phyloP scores from a whole-genome alignment of 345 rosid species.

The Heritiera littoralis region DNA sequence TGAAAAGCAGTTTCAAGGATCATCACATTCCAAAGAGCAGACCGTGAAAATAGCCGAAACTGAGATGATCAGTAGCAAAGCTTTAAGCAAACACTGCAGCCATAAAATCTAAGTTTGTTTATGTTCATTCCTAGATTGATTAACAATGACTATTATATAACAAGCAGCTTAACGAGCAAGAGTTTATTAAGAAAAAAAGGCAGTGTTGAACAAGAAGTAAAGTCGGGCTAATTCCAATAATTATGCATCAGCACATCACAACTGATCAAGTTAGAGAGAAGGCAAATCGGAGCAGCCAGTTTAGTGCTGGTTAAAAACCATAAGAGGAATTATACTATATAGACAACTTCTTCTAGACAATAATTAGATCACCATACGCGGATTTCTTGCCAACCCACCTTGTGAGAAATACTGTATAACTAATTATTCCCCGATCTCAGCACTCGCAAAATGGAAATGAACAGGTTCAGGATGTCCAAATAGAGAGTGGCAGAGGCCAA shows the following conservation, averaged over 20 bases:
- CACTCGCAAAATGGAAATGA: constrained; percentile 82
- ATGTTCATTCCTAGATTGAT: neutral
- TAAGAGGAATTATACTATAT: neutral
- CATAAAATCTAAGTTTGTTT: neutral
- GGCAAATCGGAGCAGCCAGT: neutral
- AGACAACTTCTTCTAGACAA: neutral
- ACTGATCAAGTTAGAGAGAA: neutral
- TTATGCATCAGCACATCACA: neutral
- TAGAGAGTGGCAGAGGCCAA: constrained; percentile 87
- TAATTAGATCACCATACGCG: neutral
- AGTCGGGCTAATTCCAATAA: neutral
- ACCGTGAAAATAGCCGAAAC: too few relatives aligned
- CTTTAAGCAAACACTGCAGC: too few relatives aligned
- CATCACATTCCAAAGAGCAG: too few relatives aligned
- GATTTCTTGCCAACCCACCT: neutral
- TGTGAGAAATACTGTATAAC: constrained; percentile 10
- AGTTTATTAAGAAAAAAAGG: neutral
- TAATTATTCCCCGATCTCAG: constrained; percentile 63
- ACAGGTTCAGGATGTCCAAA: constrained; percentile 87
- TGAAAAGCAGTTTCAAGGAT: too few relatives aligned
- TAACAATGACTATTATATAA: neutral
- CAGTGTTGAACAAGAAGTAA: neutral
- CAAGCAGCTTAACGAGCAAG: neutral
- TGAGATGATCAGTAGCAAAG: too few relatives aligned
- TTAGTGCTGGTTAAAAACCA: neutral